These are phyloP conservation scores for Dactylis glomerata DNA, from an alignment of 176 grass and related monocot species.

Conservation along the genomic window DNA sequence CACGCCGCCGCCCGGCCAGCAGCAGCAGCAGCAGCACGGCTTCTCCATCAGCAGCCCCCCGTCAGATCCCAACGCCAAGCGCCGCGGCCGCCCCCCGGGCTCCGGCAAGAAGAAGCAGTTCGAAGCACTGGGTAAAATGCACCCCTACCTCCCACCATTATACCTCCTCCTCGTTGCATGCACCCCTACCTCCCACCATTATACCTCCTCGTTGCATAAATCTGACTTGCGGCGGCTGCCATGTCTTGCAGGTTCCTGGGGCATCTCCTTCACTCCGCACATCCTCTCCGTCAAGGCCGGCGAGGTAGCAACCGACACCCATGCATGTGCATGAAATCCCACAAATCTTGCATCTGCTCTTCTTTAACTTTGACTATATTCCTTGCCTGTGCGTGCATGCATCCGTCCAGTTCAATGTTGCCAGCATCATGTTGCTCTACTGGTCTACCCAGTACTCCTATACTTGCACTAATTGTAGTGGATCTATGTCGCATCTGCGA, in stretches of 20 bases:
- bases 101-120: slow-evolving; percentile 98
- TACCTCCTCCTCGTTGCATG: slow-evolving; percentile 1
- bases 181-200: background rate
- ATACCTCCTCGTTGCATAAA: slow-evolving; percentile 1
- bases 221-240: slow-evolving; percentile 2
- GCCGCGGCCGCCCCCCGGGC: slow-evolving; percentile 82
- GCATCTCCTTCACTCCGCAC: slow-evolving; percentile 93
- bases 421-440: background rate
- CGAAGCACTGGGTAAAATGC: slow-evolving; percentile 84
- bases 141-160: background rate
- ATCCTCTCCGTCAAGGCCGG: slow-evolving; percentile 88
- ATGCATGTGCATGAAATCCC: background rate
- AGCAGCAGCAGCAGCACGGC: slow-evolving; percentile 17
- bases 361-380: background rate
- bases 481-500: slow-evolving; percentile 32
- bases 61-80: slow-evolving; percentile 77
- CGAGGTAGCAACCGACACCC: slow-evolving; percentile 51
- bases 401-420: background rate
- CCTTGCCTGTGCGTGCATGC: background rate
- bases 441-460: background rate
- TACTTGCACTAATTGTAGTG: background rate
- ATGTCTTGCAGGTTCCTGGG: slow-evolving; percentile 67
- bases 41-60: slow-evolving; percentile 65
- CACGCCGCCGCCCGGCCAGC: slow-evolving; percentile 11
- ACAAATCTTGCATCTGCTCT: slow-evolving; percentile 32